Percentiles rank a stretch among this genome's conserved stretches.
Conservation (phyloP, 1,284 basidiomycete species). For the Gastroboletus turbinatus region DNA sequence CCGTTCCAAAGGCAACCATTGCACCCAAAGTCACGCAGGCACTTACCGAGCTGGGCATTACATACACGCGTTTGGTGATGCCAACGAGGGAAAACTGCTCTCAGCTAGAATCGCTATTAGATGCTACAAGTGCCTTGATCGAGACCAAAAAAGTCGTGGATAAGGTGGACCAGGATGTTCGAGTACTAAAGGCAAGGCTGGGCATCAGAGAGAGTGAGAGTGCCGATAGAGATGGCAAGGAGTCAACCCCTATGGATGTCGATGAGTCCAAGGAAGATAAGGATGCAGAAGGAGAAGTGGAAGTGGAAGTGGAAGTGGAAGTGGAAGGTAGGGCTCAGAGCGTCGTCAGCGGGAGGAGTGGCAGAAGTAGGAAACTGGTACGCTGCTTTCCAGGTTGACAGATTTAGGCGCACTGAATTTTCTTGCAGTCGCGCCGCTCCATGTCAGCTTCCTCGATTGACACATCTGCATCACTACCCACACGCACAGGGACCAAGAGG, state of each 20-base stretch:
- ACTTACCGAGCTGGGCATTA: slow-evolving; percentile 74
- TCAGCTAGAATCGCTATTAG: slow-evolving; percentile 71
- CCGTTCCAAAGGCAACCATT: slow-evolving; percentile 72
- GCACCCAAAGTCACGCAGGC: slow-evolving; percentile 72
- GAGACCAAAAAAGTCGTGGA: slow-evolving; percentile 90
- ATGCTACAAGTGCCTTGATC: slow-evolving; percentile 69
- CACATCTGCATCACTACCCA: slow-evolving; percentile 51
- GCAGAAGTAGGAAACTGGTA: slow-evolving; percentile 59
- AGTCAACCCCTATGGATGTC: slow-evolving; percentile 35
- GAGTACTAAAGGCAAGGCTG: slow-evolving; percentile 65
- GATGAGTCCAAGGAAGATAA: slow-evolving; percentile 41
- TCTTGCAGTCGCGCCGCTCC: slow-evolving; percentile 53
- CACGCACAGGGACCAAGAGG: slow-evolving; percentile 53
- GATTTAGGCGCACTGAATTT: neutral
- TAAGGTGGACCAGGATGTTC: slow-evolving; percentile 80
- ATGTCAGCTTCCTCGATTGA: slow-evolving; percentile 68
- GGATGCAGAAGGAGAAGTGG: slow-evolving; percentile 36
- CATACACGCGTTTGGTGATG: slow-evolving; percentile 82
- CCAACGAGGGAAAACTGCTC: slow-evolving; percentile 80
- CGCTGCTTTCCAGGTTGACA: slow-evolving; percentile 22
- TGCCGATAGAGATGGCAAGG: slow-evolving; percentile 35
- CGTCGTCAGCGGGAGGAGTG: slow-evolving; percentile 60
- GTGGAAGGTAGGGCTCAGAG: slow-evolving; percentile 65
- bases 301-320: slow-evolving; percentile 47
- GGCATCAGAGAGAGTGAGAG: slow-evolving; percentile 52